Conservation (phyloP, 1,139 yeast genomes). For the Yamadazyma diospyri region DNA sequence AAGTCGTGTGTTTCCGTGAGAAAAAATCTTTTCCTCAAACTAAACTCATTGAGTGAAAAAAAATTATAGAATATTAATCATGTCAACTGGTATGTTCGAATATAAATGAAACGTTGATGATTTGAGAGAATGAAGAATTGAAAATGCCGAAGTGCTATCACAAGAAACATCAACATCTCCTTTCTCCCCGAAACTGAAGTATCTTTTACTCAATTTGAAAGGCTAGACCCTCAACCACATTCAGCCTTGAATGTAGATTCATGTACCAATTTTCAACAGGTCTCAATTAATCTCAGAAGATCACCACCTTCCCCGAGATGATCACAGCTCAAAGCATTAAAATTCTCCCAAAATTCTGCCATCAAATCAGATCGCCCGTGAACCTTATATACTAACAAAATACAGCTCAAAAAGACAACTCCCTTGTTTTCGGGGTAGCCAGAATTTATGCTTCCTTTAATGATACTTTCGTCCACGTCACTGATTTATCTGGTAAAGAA, state of each 20-base stretch:
- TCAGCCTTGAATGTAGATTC: too few relatives aligned
- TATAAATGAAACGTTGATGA: not conserved
- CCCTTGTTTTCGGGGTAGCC: conserved; percentile 99
- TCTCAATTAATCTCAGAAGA: too few relatives aligned
- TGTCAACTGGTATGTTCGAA: conserved; percentile 33
- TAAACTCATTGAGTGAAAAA: conserved; percentile 14
- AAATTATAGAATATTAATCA: conserved; percentile 18
- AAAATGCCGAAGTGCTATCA: too few relatives aligned
- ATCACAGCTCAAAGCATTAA: too few relatives aligned
- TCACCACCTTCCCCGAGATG: too few relatives aligned
- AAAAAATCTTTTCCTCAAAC: conserved; percentile 10
- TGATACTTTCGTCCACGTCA: conserved; percentile 99
- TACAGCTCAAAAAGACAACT: conserved; percentile 38
- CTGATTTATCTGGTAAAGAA: conserved; percentile 99
- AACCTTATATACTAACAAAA: conserved; percentile 12
- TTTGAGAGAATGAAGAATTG: conserved; percentile 1
- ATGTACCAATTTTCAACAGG: too few relatives aligned
- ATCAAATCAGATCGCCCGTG: not conserved
- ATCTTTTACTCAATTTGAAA: too few relatives aligned
- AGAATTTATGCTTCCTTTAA: conserved; percentile 99
- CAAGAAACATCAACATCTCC: too few relatives aligned
- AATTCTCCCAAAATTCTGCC: too few relatives aligned
- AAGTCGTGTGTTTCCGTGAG: conserved; percentile 9
- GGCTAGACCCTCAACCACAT: too few relatives aligned
- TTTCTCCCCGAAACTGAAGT: too few relatives aligned